These are phyloP conservation scores for Boletus patriciae DNA, from an alignment of 768 basidiomycete species.

Conservation along the genomic window DNA sequence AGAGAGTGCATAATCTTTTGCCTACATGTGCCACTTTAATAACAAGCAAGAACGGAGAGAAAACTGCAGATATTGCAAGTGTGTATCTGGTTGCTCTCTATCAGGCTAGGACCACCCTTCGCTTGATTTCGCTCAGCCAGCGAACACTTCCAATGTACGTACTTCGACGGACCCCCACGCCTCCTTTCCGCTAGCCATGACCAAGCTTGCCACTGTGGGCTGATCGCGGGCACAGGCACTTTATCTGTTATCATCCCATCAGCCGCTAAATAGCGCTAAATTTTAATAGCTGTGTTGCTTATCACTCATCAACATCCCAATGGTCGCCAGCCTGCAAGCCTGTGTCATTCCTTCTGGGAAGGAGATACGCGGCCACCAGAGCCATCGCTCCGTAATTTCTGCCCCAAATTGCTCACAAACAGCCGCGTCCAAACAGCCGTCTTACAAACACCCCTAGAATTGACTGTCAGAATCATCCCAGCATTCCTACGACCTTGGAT, in stretches of 20 bases:
- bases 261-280: not conserved
- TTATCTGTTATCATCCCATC: constrained; percentile 1
- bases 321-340: not conserved
- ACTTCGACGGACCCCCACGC: not conserved
- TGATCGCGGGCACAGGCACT: not conserved
- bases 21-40: no score
- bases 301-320: not conserved
- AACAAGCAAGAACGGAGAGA: no score
- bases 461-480: not conserved
- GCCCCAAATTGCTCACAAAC: not conserved
- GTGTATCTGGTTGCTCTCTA: not conserved
- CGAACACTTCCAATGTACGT: not conserved
- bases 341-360: not conserved
- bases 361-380: not conserved
- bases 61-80: no score
- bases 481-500: not conserved
- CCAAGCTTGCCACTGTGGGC: not conserved
- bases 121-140: not conserved
- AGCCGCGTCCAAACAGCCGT: not conserved
- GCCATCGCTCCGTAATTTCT: not conserved
- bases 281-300: constrained; percentile 1
- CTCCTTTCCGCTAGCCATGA: not conserved
- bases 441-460: not conserved
- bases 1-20: no score
- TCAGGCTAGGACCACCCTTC: not conserved